Conservation (phyloP, 768 basidiomycete genomes). For the Nidula microcarpa region DNA sequence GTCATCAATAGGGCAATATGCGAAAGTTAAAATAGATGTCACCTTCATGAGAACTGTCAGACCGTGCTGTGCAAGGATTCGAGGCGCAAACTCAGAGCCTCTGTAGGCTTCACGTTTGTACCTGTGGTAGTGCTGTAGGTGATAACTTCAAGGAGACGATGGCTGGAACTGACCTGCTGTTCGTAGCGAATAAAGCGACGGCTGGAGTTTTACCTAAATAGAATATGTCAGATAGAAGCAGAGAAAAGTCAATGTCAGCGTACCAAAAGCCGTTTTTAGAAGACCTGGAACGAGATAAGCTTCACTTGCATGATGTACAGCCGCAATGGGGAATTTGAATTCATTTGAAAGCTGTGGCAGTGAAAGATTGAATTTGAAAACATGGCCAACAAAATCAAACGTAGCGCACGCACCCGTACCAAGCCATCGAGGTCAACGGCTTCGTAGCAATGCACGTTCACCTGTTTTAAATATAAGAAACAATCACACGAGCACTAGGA, state of each 20-base stretch:
- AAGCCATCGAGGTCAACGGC: slow-evolving; percentile 70
- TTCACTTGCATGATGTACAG: slow-evolving; percentile 78
- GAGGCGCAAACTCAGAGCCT: slow-evolving; percentile 76
- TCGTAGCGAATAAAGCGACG: slow-evolving; percentile 72
- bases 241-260: slow-evolving; percentile 6
- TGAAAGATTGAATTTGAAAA: not conserved
- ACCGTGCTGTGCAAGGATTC: slow-evolving; percentile 65
- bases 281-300: slow-evolving; percentile 80
- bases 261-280: slow-evolving; percentile 67
- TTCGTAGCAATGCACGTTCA: slow-evolving; percentile 54
- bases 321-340: slow-evolving; percentile 70
- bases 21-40: slow-evolving; percentile 2
- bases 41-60: slow-evolving; percentile 77
- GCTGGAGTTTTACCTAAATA: too few relatives aligned
- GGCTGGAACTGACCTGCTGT: slow-evolving; percentile 22
- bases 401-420: slow-evolving; percentile 40
- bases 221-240: not conserved
- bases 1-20: not conserved
- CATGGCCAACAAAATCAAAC: too few relatives aligned
- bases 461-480: slow-evolving; percentile 19
- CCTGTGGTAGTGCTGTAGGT: slow-evolving; percentile 22
- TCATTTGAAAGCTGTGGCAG: slow-evolving; percentile 47
- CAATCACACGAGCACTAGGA: not conserved
- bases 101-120: slow-evolving; percentile 83
- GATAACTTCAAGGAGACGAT: not conserved